Base-by-base conservation (phyloP, 1,139 yeast genomes). In the Magnusiomyces starmeri region DNA sequence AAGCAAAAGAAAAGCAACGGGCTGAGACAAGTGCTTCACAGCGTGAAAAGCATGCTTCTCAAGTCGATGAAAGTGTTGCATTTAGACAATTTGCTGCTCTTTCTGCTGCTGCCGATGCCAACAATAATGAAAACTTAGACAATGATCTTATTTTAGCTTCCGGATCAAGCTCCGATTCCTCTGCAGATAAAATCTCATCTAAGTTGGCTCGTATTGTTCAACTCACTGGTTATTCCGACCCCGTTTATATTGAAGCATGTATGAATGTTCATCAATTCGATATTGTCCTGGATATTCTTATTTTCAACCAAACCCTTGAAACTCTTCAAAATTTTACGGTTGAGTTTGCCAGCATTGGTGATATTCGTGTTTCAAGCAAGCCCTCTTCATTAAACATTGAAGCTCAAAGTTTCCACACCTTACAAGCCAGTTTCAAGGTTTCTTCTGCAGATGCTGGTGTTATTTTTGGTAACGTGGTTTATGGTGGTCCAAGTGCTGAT, bases 371-470 rank as follows among this genome's bases (percentile, higher is more conserved):
- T 46, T 86, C 90, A 48, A 97, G 92, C 66, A 84, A 85, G 61
- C 96, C 98, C 49, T 77, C 89, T 2, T 82, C 96, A n/a, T 88
- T 87, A 49, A 94, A 92, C 65, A 80, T 94, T 59, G 96, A 96
- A 26, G 96, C 98, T 16, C 96, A 92, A 68, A 96, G 96, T 21
- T 94, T 94, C 79, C 88, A 87, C 70, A 85, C 86, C 60, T 77
- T 87, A 21, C 92, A 87, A 62, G 82, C 92, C 47, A 90, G 97
- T 2, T 78, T 94, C 61, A 90, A 89, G 70, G 99, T 94, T 47
- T 85, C 96, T 2, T 86, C 96, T 48, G 97, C 97, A 14, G 98
- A 94, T 66, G 90, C 98, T 10, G 96, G 96, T 59, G 95, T 92
- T 51, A 88, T 94, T 52, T 94, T 94, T 68, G 99, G 99, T 66